Evolutionary conservation across 495 filamentous ascomycete species (phyloP), one percentile per base, ranked within the genome.

Genomic region (Penicillium paradoxum): DNA sequence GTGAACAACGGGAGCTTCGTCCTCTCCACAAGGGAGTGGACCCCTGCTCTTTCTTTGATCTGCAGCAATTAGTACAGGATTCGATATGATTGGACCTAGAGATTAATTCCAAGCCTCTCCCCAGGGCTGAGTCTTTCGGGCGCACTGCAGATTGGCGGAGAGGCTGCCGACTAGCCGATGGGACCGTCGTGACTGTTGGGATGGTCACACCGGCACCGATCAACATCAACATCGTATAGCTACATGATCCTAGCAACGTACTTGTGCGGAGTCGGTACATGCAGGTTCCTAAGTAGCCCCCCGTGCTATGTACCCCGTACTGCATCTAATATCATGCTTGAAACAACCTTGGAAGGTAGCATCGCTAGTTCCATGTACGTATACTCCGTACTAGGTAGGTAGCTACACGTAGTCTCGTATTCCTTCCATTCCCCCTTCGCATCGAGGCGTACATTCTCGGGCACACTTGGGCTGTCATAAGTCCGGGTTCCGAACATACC

Each of bases 341-440:
- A n/a, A n/a, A n/a, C n/a, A n/a, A n/a, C n/a, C n/a, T n/a, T n/a
- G n/a, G n/a, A n/a, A n/a, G n/a, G n/a, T n/a, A n/a, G n/a, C n/a
- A n/a, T n/a, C n/a, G n/a, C n/a, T n/a, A n/a, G n/a, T n/a, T n/a
- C n/a, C n/a, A n/a, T n/a, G n/a, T n/a, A n/a, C n/a, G n/a, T n/a
- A n/a, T n/a, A n/a, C n/a, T n/a, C n/a, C n/a, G n/a, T n/a, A n/a
- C n/a, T n/a, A n/a, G n/a, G n/a, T n/a, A n/a, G n/a, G n/a, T n/a
- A n/a, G n/a, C 25, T 27, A 3, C 4, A 27, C 8, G 25, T 27
- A 8, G 25, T 27, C 3, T 27, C 25, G 25, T 27, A 29, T 29
- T 44, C 37, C 50, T 55, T 55, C 50, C 38, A 53, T 44, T 38
- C 33, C 11, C 50, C n/a, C n/a, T n/a, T n/a, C n/a, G n/a, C n/a